Evolutionary conservation across 257 asterid genomes (phyloP).

Genomic region (Przewalskia tangutica): DNA sequence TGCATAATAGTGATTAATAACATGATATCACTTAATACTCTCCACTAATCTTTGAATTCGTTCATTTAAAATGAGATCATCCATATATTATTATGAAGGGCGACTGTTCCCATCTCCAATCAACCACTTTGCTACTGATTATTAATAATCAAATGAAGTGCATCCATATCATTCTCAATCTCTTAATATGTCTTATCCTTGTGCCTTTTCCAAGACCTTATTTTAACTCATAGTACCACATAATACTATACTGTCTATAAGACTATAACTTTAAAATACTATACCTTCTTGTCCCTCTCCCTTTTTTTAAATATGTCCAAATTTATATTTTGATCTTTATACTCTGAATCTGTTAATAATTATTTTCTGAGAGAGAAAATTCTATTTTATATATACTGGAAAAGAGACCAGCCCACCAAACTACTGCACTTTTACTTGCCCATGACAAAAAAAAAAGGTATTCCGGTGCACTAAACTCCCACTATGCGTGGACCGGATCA

Average conservation of each 20-base stretch:
- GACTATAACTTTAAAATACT: neutral
- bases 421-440: neutral
- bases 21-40: neutral
- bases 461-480: no score
- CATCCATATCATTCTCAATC: slow-evolving; percentile 2
- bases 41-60: neutral
- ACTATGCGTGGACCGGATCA: no score
- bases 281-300: neutral
- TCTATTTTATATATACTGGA: neutral
- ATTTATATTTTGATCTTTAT: neutral
- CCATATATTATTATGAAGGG: neutral
- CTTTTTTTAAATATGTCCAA: neutral
- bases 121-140: slow-evolving; percentile 13
- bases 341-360: neutral
- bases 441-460: neutral
- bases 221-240: neutral
- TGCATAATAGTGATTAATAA: neutral
- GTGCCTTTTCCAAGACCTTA: slow-evolving; percentile 1
- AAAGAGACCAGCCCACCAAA: slow-evolving; percentile 1
- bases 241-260: neutral
- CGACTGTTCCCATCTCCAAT: neutral
- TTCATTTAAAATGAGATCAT: neutral
- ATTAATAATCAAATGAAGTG: slow-evolving; percentile 12
- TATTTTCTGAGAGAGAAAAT: neutral
- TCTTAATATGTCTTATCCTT: slow-evolving; percentile 2